phyloP scores from a whole-genome alignment of 1,284 basidiomycete species.

The Vanrija sp. region DNA sequence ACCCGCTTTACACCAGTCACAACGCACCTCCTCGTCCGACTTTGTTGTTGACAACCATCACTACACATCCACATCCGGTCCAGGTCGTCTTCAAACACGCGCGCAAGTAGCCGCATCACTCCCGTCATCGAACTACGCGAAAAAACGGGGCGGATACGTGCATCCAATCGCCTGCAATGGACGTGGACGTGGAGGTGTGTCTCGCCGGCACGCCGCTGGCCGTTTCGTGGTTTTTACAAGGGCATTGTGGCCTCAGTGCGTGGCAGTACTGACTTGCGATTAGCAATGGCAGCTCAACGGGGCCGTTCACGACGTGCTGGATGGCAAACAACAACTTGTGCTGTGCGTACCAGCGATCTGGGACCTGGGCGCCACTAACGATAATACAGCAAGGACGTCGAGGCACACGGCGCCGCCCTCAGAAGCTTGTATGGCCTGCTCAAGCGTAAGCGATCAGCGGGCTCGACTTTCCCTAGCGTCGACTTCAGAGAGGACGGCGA shows the following conservation, averaged over 20 bases:
- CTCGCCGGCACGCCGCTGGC: no score
- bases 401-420: constrained; percentile 30
- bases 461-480: constrained; percentile 24
- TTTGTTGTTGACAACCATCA: not conserved
- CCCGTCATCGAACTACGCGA: constrained; percentile 4
- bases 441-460: constrained; percentile 20
- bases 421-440: constrained; percentile 30
- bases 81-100: no score
- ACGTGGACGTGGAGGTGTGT: constrained; percentile 24
- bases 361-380: no score
- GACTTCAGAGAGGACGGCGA: constrained; percentile 3
- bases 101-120: not conserved
- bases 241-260: no score
- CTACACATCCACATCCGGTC: not conserved
- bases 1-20: not conserved
- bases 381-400: constrained; percentile 19
- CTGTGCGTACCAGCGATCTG: no score
- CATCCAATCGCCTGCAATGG: constrained; percentile 20
- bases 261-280: no score
- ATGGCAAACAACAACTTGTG: constrained; percentile 15
- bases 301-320: constrained; percentile 29
- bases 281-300: constrained; percentile 20
- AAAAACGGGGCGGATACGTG: constrained; percentile 4
- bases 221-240: no score
- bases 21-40: not conserved